These are phyloP conservation scores for Flaveria brownii DNA, from an alignment of 129 eudicot genomes.

Conservation along the genomic window DNA sequence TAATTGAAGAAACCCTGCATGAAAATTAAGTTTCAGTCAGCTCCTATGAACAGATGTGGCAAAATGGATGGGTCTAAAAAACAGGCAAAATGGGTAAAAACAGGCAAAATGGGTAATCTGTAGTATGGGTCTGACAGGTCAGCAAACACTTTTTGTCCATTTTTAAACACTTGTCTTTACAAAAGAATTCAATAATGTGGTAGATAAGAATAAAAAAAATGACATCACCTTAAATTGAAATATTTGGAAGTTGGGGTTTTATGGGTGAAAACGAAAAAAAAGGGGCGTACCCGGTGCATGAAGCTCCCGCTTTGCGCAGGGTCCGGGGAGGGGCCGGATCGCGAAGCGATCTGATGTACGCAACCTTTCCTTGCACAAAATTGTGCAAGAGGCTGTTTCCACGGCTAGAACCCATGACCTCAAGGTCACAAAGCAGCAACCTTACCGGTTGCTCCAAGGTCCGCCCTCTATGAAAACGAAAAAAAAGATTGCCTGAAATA, in stretches of 20 bases:
- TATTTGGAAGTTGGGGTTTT: neutral
- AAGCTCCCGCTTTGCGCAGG: no score
- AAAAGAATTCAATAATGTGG: neutral
- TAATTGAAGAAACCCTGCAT: slow-evolving; percentile 58
- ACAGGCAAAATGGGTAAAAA: neutral
- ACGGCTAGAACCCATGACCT: no score
- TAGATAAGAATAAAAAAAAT: neutral
- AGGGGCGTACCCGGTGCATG: no score
- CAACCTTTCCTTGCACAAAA: no score
- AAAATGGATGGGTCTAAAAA: neutral
- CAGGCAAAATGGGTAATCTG: neutral
- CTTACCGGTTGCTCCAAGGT: no score
- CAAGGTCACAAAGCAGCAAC: no score
- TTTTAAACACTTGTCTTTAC: neutral
- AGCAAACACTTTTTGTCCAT: neutral
- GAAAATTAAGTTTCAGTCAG: slow-evolving; percentile 55
- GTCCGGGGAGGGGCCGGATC: no score
- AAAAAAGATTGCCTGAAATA: neutral
- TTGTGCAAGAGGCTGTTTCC: no score
- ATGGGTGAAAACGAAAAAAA: neutral
- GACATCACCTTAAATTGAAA: neutral
- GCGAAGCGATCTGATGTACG: no score
- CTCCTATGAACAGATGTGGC: slow-evolving; percentile 34
- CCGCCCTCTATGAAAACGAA: neutral
- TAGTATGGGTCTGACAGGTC: neutral